These are phyloP conservation scores for Leccinum pachyderme DNA, from an alignment of 1,284 basidiomycete species.

Conservation along the genomic window DNA sequence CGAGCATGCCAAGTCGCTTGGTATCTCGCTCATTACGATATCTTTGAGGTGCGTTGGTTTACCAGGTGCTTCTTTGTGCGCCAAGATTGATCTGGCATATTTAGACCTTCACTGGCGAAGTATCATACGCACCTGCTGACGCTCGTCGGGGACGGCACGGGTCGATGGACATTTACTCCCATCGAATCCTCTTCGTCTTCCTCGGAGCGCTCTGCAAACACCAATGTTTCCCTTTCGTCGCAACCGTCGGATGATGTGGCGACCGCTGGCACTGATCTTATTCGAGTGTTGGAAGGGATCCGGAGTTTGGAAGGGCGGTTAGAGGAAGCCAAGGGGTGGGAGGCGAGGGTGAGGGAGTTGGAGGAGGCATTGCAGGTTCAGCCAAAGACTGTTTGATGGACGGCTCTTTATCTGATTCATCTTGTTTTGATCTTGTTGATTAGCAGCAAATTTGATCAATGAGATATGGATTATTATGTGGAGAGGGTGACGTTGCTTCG, in stretches of 20 bases:
- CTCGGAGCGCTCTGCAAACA: neutral
- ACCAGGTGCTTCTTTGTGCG: neutral
- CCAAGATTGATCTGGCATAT: neutral
- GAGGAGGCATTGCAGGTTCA: constrained; percentile 24
- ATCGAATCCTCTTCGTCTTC: constrained; percentile 9
- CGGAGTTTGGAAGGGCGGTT: constrained; percentile 62
- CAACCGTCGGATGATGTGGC: constrained; percentile 59
- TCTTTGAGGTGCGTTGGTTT: constrained; percentile 59
- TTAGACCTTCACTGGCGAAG: constrained; percentile 75
- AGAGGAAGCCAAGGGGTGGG: constrained; percentile 67
- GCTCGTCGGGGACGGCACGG: constrained; percentile 62
- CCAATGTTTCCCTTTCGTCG: constrained; percentile 14
- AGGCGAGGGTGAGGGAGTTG: constrained; percentile 35
- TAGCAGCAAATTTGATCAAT: neutral
- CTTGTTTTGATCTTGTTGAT: neutral
- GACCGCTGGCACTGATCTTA: constrained; percentile 22
- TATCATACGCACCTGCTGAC: constrained; percentile 84
- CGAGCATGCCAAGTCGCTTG: constrained; percentile 87
- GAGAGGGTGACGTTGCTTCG: no score
- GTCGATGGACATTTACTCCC: constrained; percentile 64
- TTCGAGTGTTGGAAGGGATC: constrained; percentile 52
- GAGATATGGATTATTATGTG: no score
- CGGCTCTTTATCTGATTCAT: neutral
- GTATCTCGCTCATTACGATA: constrained; percentile 92
- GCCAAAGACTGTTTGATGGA: neutral